Evolutionary conservation across 2,329 filamentous ascomycete genomes (phyloP), one percentile per base, ranked within the genome.

Genomic region (Diplodia corticola): DNA sequence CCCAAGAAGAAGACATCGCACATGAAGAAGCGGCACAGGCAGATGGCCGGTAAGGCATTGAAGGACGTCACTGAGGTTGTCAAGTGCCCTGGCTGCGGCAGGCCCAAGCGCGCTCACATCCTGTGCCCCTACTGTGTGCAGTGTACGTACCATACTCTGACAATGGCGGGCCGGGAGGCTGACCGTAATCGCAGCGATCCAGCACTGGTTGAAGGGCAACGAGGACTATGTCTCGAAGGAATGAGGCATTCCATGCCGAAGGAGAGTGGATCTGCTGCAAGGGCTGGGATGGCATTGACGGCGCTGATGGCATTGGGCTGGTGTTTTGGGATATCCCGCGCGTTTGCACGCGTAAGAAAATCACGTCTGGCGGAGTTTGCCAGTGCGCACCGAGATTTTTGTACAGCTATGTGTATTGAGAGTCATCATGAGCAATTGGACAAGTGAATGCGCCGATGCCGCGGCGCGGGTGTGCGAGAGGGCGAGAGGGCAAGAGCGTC

Each of bases 1-100:
- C 95, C 95, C 5, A 99, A 99, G 86, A 98, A 97, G 83, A 99
- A 98, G 86, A 96, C 93, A 37, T 97, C 94, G 49, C 92, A 99
- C 79, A 92, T 92, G 83, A 97, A 95, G 83, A 97, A 93, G 85
- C 87, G 95, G 72, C 89, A 93, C 76, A 88, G 96, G 73, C 93
- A 96, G 76, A 91, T 98, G 89, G 94, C 93, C 26, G 95, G 95
- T 74, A 99, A 99, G 82, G 94, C 89, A 51, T 80, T 99, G 72
- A 91, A 97, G 81, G 95, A 99, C 76, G 88, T 96, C 67, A 95
- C 90, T 69, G 86, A 87, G 64, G 81, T 99, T 71, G 96, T 93
- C 81, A 91, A 88, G 75, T 99, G 95, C 77, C 91, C 94, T 0
- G 91, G 89, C 15, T 99, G 95, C 73, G 96, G 95, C 57, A 86